These are phyloP conservation scores for Rosa rugosa DNA, from an alignment of 306 rosid genomes.

Conservation along the genomic window DNA sequence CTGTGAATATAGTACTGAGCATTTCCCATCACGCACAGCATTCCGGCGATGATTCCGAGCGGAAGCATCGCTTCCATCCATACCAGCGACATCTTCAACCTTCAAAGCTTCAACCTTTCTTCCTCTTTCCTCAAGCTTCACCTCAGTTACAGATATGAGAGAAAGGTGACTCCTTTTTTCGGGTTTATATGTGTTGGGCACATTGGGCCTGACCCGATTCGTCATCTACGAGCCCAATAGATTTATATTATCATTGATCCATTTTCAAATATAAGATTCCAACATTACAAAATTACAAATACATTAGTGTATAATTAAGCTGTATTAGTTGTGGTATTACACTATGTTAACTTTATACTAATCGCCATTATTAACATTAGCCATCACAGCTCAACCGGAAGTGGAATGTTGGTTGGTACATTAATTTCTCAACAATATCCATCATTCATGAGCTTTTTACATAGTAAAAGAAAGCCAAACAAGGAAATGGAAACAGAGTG, in stretches of 20 bases:
- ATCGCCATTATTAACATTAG: conserved; percentile 6
- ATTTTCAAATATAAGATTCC: not conserved
- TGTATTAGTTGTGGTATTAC: not conserved
- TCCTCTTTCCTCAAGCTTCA: conserved; percentile 1
- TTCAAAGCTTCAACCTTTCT: not conserved
- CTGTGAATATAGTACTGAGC: conserved; percentile 86
- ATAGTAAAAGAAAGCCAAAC: not conserved
- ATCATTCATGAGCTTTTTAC: not conserved
- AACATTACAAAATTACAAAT: no score
- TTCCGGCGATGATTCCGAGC: conserved; percentile 85
- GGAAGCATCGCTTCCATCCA: conserved; percentile 85
- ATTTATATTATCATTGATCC: no score
- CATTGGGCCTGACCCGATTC: not conserved
- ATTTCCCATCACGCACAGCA: conserved; percentile 87
- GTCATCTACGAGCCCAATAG: not conserved
- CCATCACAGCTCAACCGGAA: not conserved
- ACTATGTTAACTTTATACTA: not conserved
- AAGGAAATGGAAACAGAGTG: not conserved
- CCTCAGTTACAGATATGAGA: not conserved
- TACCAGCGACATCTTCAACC: conserved; percentile 43
- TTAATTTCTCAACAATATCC: not conserved
- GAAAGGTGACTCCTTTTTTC: not conserved
- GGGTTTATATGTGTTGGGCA: not conserved
- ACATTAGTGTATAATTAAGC: not conserved
- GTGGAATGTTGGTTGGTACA: not conserved